These are phyloP conservation scores for Cordia subcordata DNA, from an alignment of 257 asterid genomes.

Conservation along the genomic window DNA sequence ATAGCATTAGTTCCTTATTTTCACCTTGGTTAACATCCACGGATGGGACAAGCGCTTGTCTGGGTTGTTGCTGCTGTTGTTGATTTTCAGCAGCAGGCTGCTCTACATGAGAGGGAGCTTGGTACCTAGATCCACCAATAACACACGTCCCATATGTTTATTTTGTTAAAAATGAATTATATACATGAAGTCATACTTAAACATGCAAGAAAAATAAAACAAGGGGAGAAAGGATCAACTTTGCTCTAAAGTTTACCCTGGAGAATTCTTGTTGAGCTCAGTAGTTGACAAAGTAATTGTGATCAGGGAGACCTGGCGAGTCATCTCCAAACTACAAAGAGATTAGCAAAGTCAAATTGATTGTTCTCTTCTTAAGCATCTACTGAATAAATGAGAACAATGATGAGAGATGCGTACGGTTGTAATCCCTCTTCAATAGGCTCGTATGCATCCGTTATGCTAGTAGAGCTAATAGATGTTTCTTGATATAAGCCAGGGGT, in stretches of 20 bases:
- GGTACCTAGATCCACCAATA: conserved; percentile 30
- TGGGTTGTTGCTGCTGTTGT: conserved; percentile 22
- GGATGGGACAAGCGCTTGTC: conserved; percentile 9
- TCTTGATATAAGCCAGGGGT: conserved; percentile 45
- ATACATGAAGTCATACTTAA: conserved; percentile 2
- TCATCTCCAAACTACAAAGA: conserved; percentile 54
- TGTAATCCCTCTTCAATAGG: conserved; percentile 57
- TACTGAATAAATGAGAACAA: not conserved
- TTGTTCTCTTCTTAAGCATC: conserved; percentile 2
- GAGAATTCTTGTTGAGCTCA: conserved; percentile 46
- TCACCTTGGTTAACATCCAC: conserved; percentile 34
- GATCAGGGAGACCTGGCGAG: conserved; percentile 53
- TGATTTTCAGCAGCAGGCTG: conserved; percentile 23
- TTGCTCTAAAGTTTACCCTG: conserved; percentile 34
- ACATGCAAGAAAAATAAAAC: not conserved
- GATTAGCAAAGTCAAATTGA: conserved; percentile 6
- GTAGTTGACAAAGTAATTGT: conserved; percentile 38
- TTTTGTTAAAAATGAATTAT: not conserved
- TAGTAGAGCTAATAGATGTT: conserved; percentile 47
- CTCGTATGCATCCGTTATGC: conserved; percentile 53
- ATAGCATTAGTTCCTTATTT: not conserved
- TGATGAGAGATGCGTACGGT: conserved; percentile 31
- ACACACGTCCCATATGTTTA: not conserved
- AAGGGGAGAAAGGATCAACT: not conserved
- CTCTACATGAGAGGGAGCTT: conserved; percentile 27